Evolutionary conservation across 345 rosid genomes (phyloP).

Genomic region (Lepidium sativum): DNA sequence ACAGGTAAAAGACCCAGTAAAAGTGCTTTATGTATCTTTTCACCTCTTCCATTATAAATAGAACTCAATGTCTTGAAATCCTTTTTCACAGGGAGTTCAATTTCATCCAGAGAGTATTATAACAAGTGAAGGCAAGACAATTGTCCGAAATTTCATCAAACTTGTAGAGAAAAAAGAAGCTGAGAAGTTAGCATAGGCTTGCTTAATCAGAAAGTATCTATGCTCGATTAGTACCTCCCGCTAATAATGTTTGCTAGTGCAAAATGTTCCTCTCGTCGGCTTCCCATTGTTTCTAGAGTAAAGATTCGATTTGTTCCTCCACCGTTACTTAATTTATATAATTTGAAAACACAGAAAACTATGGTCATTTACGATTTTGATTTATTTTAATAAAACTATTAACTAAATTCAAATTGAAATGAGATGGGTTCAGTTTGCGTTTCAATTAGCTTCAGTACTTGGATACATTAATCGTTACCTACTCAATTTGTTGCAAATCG

Average conservation of each 20-base stretch:
- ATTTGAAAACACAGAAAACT: background rate
- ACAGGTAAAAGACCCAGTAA: slow-evolving; percentile 43
- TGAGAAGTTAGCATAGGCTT: slow-evolving; percentile 34
- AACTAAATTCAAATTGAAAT: no score
- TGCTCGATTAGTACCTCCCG: background rate
- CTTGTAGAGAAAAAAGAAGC: slow-evolving; percentile 48
- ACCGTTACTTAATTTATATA: background rate
- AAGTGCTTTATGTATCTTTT: background rate
- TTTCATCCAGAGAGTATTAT: slow-evolving; percentile 98
- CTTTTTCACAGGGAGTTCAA: slow-evolving; percentile 66
- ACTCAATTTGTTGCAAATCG: no score
- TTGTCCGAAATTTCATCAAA: slow-evolving; percentile 69
- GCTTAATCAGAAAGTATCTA: background rate
- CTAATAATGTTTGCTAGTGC: slow-evolving; percentile 9
- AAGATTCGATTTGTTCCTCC: background rate
- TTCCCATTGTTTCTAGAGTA: background rate
- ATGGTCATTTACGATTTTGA: background rate
- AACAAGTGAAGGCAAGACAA: slow-evolving; percentile 63
- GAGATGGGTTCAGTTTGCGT: no score
- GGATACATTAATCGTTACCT: no score
- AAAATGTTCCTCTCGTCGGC: background rate
- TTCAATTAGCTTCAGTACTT: no score
- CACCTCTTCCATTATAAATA: background rate
- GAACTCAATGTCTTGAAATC: background rate
- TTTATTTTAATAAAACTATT: no score